Evolutionary conservation across 2,329 filamentous ascomycete species (phyloP).

Genomic region (Monosporascus sp.): DNA sequence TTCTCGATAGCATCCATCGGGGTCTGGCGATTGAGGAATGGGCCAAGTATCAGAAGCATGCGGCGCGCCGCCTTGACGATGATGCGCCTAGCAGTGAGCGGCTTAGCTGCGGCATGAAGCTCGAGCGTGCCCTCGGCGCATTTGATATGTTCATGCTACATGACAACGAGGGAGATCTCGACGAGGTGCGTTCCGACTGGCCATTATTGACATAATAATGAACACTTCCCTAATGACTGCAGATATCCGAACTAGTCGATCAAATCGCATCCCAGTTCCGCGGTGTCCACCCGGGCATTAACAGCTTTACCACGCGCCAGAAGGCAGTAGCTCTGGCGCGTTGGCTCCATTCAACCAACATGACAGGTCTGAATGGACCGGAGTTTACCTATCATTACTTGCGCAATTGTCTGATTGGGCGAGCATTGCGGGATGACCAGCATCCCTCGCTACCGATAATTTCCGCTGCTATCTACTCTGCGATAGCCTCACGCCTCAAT

Average conservation of each 20-base stretch:
- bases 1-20: constrained; percentile 77
- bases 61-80: constrained; percentile 21
- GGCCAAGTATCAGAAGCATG: constrained; percentile 47
- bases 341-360: constrained; percentile 64
- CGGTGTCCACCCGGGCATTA: constrained; percentile 45
- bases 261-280: constrained; percentile 54
- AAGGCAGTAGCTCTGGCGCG: constrained; percentile 64
- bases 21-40: constrained; percentile 75
- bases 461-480: constrained; percentile 81
- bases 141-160: constrained; percentile 88
- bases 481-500: constrained; percentile 68
- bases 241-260: constrained; percentile 65
- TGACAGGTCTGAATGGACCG: constrained; percentile 65
- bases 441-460: constrained; percentile 84
- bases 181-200: constrained; percentile 48
- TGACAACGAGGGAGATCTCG: constrained; percentile 66
- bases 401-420: constrained; percentile 81
- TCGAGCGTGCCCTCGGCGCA: constrained; percentile 73
- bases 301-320: constrained; percentile 54
- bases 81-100: constrained; percentile 21
- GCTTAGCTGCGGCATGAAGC: constrained; percentile 44
- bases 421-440: constrained; percentile 66
- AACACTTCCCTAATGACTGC: not conserved
- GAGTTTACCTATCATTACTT: constrained; percentile 69
- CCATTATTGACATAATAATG: not conserved